A percentile compares a stretch with the other conserved stretches of the same genome.
Conservation (phyloP, 1,284 basidiomycete species). For the Tilletia indica region DNA sequence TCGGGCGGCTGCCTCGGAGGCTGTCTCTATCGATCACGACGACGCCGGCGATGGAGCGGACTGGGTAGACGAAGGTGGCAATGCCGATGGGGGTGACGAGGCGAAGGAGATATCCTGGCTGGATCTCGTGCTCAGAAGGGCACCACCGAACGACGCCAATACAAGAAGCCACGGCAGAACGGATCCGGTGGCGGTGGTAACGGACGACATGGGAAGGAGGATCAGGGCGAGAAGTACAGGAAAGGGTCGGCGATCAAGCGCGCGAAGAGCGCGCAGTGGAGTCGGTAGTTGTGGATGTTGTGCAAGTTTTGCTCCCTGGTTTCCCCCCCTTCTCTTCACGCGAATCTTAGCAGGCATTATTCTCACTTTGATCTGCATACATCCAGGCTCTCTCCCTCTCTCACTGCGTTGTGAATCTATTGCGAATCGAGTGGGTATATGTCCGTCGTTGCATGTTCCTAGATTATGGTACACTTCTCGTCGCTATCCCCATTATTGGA, state of each 20-base stretch:
- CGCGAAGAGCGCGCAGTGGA: constrained; percentile 6
- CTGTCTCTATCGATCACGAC: not conserved
- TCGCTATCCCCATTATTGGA: not conserved
- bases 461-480: not conserved
- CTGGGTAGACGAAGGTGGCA: not conserved
- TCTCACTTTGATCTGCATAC: not conserved
- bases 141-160: not conserved
- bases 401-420: not conserved
- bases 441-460: not conserved
- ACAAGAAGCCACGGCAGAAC: constrained; percentile 2
- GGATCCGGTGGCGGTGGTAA: not conserved
- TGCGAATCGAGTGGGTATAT: not conserved
- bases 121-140: not conserved
- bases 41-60: not conserved
- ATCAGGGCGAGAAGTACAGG: constrained; percentile 6
- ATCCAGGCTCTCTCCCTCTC: not conserved
- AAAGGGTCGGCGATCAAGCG: constrained; percentile 2
- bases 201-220: not conserved
- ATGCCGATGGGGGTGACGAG: not conserved
- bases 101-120: not conserved
- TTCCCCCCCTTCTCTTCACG: not conserved
- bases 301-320: not conserved
- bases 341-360: no score
- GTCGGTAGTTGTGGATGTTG: not conserved
- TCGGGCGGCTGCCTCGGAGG: not conserved